These are phyloP conservation scores for Exsudoporus frostii DNA, from an alignment of 768 basidiomycete genomes.

Conservation along the genomic window DNA sequence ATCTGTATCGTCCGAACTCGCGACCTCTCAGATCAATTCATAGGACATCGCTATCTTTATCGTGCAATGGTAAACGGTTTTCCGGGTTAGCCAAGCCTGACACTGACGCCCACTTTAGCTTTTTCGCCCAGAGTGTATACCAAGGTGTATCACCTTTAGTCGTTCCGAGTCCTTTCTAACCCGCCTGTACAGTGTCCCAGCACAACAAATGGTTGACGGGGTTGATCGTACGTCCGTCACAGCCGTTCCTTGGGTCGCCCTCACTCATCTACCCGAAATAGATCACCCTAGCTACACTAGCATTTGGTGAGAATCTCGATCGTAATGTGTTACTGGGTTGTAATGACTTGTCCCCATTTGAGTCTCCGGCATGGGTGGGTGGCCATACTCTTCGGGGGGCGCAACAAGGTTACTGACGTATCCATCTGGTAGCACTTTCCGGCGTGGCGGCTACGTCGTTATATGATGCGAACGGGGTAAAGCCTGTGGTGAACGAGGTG, in stretches of 20 bases:
- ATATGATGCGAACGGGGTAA: neutral
- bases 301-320: constrained; percentile 4
- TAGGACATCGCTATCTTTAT: constrained; percentile 8
- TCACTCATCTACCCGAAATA: neutral
- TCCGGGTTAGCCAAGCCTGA: neutral
- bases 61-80: constrained; percentile 10
- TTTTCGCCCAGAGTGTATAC: constrained; percentile 12
- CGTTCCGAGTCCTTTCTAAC: neutral
- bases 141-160: neutral
- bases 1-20: neutral
- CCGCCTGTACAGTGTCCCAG: constrained; percentile 1
- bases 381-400: neutral
- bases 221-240: constrained; percentile 3
- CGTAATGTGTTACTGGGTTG: neutral
- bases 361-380: constrained; percentile 14
- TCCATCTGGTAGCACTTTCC: constrained; percentile 1
- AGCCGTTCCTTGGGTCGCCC: neutral
- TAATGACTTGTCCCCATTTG: neutral
- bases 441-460: neutral
- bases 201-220: constrained; percentile 8
- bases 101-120: constrained; percentile 4
- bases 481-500: constrained; percentile 6
- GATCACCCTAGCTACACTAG: neutral
- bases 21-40: neutral
- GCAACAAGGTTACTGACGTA: neutral